phyloP scores from a whole-genome alignment of 306 rosid species.

The Fagus sylvatica region DNA sequence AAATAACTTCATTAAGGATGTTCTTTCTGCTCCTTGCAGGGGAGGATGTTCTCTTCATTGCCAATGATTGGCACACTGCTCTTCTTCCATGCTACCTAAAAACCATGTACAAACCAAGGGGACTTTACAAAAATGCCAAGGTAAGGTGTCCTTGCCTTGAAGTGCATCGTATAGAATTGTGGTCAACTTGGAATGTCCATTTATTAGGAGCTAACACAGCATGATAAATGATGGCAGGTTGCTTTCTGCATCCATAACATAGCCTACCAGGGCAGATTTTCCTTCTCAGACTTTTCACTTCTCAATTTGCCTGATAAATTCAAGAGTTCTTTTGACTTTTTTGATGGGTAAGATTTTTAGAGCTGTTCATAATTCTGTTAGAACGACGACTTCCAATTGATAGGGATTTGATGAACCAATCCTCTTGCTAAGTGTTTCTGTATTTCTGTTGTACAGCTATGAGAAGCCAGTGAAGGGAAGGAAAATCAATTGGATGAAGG shows the following conservation, averaged over 20 bases:
- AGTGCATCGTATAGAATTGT: not conserved
- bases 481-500: conserved; percentile 84
- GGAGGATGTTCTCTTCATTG: conserved; percentile 70
- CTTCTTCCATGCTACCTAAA: conserved; percentile 76
- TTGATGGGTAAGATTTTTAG: conserved; percentile 59
- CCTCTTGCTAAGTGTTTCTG: not conserved
- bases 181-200: not conserved
- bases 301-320: conserved; percentile 64
- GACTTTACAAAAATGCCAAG: conserved; percentile 53
- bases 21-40: conserved; percentile 43
- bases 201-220: conserved; percentile 5
- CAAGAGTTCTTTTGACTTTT: conserved; percentile 74
- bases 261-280: conserved; percentile 83
- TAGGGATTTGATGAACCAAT: not conserved
- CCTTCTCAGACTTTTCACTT: conserved; percentile 49
- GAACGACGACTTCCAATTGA: not conserved
- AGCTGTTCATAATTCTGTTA: not conserved
- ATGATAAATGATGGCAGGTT: conserved; percentile 45
- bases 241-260: conserved; percentile 81
- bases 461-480: conserved; percentile 66
- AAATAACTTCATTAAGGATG: conserved; percentile 3
- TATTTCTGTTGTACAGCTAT: conserved; percentile 44
- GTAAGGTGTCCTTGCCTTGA: conserved; percentile 36
- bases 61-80: conserved; percentile 90
- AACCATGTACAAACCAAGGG: conserved; percentile 47